Conservation (phyloP, 1,284 basidiomycete genomes). For the Irpex sp. region DNA sequence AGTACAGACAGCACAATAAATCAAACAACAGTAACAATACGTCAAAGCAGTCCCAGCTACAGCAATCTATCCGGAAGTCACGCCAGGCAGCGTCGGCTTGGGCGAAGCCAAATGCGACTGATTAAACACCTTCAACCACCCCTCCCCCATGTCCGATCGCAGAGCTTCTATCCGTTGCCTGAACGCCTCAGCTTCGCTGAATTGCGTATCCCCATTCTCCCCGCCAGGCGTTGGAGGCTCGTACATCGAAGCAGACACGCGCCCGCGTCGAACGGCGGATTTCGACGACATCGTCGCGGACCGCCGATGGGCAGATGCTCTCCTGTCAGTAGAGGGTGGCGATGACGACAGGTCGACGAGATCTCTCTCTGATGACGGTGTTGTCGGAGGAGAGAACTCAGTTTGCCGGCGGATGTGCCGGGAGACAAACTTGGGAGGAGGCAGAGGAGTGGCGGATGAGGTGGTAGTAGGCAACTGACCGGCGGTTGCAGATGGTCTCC, state of each 20-base stretch:
- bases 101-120: constrained; percentile 46
- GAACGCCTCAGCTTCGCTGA: constrained; percentile 62
- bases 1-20: background rate
- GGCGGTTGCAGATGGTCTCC: background rate
- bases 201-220: constrained; percentile 30
- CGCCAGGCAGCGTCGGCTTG: constrained; percentile 15
- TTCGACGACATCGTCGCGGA: constrained; percentile 28
- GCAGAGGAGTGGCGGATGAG: constrained; percentile 2
- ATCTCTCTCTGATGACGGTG: background rate
- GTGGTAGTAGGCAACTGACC: background rate
- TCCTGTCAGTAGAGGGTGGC: constrained; percentile 2
- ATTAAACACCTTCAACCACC: constrained; percentile 81
- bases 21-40: background rate
- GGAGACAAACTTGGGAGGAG: constrained; percentile 16
- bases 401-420: constrained; percentile 43
- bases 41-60: background rate
- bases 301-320: constrained; percentile 17
- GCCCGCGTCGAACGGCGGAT: constrained; percentile 44
- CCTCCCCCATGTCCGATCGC: constrained; percentile 82
- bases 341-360: constrained; percentile 5
- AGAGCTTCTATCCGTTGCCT: constrained; percentile 76
- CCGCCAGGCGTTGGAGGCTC: constrained; percentile 41
- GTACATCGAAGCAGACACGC: constrained; percentile 57
- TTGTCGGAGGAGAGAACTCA: constrained; percentile 32
- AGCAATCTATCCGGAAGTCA: constrained; percentile 17